Percentiles rank a stretch among this genome's conserved stretches.
Evolutionary conservation across 805 yeast species (phyloP).

Genomic region (Monosporozyma yasuniensis): DNA sequence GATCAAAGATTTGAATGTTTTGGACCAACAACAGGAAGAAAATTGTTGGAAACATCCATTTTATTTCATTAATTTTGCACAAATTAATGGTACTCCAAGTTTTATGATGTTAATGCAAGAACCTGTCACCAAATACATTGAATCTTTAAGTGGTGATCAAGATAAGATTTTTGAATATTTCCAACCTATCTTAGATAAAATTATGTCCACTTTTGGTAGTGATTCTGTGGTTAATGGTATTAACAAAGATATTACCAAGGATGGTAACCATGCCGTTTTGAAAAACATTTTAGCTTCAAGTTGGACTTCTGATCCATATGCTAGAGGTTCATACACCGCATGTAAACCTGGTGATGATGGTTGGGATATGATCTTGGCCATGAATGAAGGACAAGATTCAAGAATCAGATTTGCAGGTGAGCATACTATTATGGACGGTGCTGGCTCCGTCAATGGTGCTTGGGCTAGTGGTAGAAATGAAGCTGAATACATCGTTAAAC

Average conservation of each 20-base stretch:
- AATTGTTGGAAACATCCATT: constrained; percentile 53
- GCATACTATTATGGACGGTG: constrained; percentile 77
- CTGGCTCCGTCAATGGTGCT: constrained; percentile 91
- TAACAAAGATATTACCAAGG: not conserved
- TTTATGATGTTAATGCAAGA: constrained; percentile 63
- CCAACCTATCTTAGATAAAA: constrained; percentile 38
- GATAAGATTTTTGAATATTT: constrained; percentile 48
- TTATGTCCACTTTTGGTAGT: constrained; percentile 12
- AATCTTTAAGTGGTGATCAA: constrained; percentile 41
- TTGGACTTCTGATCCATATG: constrained; percentile 76
- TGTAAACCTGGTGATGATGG: constrained; percentile 64
- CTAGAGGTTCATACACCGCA: constrained; percentile 77
- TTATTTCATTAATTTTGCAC: constrained; percentile 50
- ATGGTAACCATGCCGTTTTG: constrained; percentile 28
- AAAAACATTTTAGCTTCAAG: constrained; percentile 42
- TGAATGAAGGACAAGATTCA: constrained; percentile 47
- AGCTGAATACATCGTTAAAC: constrained; percentile 32
- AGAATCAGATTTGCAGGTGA: constrained; percentile 80
- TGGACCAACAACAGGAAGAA: constrained; percentile 1
- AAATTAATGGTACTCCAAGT: constrained; percentile 41
- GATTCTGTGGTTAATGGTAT: constrained; percentile 8
- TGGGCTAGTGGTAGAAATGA: constrained; percentile 66
- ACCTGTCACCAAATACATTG: constrained; percentile 56
- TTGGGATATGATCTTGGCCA: constrained; percentile 48
- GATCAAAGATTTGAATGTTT: not conserved